Evolutionary conservation across 208 protist genomes (phyloP).

Genomic region (Crithidia brevicula): DNA sequence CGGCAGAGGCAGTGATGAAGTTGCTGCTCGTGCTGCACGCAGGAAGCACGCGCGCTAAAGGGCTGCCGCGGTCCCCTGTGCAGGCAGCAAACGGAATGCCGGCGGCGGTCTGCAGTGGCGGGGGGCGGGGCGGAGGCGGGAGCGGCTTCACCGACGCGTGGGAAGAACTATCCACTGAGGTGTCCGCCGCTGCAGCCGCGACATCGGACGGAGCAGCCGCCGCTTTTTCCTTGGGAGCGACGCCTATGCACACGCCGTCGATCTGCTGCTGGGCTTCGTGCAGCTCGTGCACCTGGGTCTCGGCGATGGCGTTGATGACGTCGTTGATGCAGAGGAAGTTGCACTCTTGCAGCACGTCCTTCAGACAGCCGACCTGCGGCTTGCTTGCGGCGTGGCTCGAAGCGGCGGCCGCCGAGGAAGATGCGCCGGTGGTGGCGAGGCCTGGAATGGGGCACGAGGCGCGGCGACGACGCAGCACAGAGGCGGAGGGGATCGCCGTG

Average conservation of each 20-base stretch:
- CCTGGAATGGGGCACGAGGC: slow-evolving; percentile 8
- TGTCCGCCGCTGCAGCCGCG: background rate
- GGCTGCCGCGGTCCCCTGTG: background rate
- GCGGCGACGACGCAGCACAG: slow-evolving; percentile 10
- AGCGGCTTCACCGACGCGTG: background rate
- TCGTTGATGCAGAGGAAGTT: slow-evolving; percentile 48
- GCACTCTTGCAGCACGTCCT: slow-evolving; percentile 48
- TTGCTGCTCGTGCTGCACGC: background rate
- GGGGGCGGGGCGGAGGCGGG: background rate
- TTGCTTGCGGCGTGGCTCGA: background rate
- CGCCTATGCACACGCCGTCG: too few relatives aligned
- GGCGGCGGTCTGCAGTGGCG: background rate
- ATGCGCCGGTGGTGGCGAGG: background rate
- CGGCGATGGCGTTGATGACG: slow-evolving; percentile 40
- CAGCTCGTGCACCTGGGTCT: slow-evolving; percentile 37
- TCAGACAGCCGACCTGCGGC: slow-evolving; percentile 31
- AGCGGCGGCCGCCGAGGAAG: background rate
- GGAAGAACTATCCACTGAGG: background rate
- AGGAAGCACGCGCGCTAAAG: background rate
- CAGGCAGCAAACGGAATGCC: background rate
- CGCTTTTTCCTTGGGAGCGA: background rate
- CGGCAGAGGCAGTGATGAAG: slow-evolving; percentile 3
- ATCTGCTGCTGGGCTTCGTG: slow-evolving; percentile 34
- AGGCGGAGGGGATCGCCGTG: background rate
- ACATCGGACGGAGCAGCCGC: background rate